Base-by-base conservation (phyloP, 2,329 filamentous ascomycete genomes). In the Chrysoporthe puriensis region DNA sequence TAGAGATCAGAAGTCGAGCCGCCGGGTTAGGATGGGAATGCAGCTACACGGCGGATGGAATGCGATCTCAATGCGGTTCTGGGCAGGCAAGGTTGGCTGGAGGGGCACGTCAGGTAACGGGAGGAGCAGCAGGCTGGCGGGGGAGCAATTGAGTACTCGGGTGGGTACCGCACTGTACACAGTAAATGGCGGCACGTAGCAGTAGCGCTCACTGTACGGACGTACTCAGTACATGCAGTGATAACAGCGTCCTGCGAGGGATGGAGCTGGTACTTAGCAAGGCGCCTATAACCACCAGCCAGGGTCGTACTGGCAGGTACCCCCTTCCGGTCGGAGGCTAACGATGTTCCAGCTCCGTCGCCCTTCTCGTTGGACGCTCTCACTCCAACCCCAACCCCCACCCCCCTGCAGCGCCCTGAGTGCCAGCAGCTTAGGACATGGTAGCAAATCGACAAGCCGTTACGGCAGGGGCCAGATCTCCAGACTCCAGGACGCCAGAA, bases 391-490 rank as follows among this genome's bases (percentile, higher is more conserved):
- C 11, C 42, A 4, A 43, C 26, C 26, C 26, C 26, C 26, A 42
- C 21, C n/a, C 59, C 59, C 59, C 43, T 26, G 18, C 21, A 42
- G 21, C 4, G 5, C 40, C 13, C 43, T 18, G 26, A 32, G 26
- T 61, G 57, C 32, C 26, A 26, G 26, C 26, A 26, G 26, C 26
- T 26, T 26, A 26, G 26, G 26, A 26, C 26, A 26, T 26, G 26
- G 26, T 26, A 26, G 26, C 26, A 26, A 26, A 26, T 26, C 26
- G 26, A 26, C 52, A 58, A 68, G 48, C 21, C 60, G 7, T 21
- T 50, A 44, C 56, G 67, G 61, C 67, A 69, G 67, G 68, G 63
- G 68, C 68, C 68, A 69, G 68, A 69, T 69, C 68, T 64, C 66
- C 54, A 57, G 40, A 64, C 63, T 64, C 18, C n/a, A 59, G 59